Base-by-base conservation (phyloP, 352 stramenopile species). In the Detonula confervacea region DNA sequence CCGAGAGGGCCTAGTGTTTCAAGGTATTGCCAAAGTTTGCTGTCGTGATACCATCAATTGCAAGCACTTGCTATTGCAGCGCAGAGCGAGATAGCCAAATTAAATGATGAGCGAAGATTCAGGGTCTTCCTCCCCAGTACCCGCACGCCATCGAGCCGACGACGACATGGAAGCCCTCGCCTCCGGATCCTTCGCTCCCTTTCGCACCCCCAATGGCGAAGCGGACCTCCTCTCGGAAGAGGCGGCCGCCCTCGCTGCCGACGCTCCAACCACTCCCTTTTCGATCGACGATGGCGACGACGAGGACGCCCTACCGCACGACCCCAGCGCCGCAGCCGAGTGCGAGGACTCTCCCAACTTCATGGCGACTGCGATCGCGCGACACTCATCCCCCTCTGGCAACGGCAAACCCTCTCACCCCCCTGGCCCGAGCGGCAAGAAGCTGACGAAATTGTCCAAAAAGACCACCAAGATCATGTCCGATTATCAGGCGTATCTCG, bases 391-490 rank as follows among this genome's bases (percentile, higher is more conserved):
- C 42, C 5, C 42, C 5, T 8, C 6, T 20, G 20, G 42, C 42
- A 4, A 8, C 42, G 5, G 5, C 42, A 18, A 8, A 20, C 42
- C 42, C 42, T 18, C 42, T 11, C 5, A 42, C 20, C 14, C 6
- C 35, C 52, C 16, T 22, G 49, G 64, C 3, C 25, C 0, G n/a
- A 16, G 55, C 35, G 63, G 63, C 22, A 25, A 20, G 18, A 75
- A 75, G 22, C 42, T 76, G 14, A 24, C 46, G 35, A 60, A 59
- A 37, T 46, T 76, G 6, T 76, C 73, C n/a, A 37, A 59, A 11
- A 77, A 73, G 54, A 82, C 73, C 4, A 57, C 24, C 65, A 82
- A 82, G 30, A 77, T 82, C 47, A 82, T 82, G 73, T 63, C 27
- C 16, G 73, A 71, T 68, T 82, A 82, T 46, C 65, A 82, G 61